Evolutionary conservation across 805 yeast species (phyloP), one percentile per base, ranked within the genome.

Genomic region (Candida quercuum): DNA sequence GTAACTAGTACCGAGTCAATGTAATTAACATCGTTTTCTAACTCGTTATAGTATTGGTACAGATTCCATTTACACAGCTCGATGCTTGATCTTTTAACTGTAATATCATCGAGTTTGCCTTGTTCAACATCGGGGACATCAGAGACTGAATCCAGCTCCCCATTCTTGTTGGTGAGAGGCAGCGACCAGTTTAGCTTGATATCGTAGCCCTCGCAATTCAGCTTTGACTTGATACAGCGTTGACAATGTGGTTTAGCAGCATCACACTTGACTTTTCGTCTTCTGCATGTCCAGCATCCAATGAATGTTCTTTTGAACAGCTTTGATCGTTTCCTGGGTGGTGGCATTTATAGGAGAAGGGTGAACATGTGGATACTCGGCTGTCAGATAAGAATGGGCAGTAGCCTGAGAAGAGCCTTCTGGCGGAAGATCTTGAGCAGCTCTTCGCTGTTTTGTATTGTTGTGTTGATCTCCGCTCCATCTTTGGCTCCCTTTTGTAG

Each of bases 241-340:
- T 60, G 52, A 61, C 96, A 88, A 7, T 59, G 52, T 0, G 96
- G 96, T 46, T 72, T 71, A 17, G 65, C 62, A 28, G 81, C 67
- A 56, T 87, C 96, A 59, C 96, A 88, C 38, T 84, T 78, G 32
- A 87, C 79, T 54, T 86, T 84, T 31, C 96, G 58, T n/a, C 81
- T 61, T 31, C 96, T 69, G 54, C 96, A 87, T 0, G 95, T 85
- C 76, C 88, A 86, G 54, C 96, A 87, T 0, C 96, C 96, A 1
- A 82, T 77, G 48, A 84, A 86, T 0, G 93, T 76, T 15, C 56
- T 41, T 28, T 37, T 43, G 32, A 45, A 49, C 14, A 36, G 43
- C 33, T 43, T 45, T 1, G 45, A 21, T 21, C 48, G 40, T 25
- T 41, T 38, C 9, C 38, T 28, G 9, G 45, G 38, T 36, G 42